Evolutionary conservation across 805 yeast species (phyloP).

Genomic region (Grigorovia humatica): DNA sequence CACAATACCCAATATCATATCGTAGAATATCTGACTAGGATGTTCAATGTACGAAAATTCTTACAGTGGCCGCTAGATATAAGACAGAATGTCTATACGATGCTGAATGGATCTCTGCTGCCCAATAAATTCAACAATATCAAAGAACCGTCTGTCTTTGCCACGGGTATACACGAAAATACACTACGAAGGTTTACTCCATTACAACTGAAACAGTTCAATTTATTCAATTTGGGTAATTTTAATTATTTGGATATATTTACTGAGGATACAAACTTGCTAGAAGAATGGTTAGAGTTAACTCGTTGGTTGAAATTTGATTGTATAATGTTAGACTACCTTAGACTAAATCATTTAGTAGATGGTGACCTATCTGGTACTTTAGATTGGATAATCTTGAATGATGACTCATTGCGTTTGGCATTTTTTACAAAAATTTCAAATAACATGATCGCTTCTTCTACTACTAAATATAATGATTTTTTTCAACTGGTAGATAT

Average conservation of each 20-base stretch:
- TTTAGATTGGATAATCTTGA: constrained; percentile 18
- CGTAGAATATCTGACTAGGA: constrained; percentile 1
- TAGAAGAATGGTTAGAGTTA: constrained; percentile 18
- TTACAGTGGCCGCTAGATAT: constrained; percentile 19
- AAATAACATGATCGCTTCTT: background rate
- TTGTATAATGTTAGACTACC: constrained; percentile 21
- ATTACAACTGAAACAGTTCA: constrained; percentile 3
- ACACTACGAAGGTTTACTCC: background rate
- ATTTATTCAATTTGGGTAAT: constrained; percentile 7
- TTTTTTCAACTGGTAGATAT: background rate
- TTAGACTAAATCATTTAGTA: constrained; percentile 19
- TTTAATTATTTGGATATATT: constrained; percentile 15
- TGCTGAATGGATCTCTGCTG: constrained; percentile 13
- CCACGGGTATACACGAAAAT: background rate
- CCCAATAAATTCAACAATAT: background rate
- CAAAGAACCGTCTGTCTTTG: background rate
- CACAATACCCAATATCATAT: constrained; percentile 12
- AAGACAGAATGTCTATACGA: constrained; percentile 17
- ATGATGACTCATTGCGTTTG: constrained; percentile 9
- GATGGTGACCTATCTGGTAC: constrained; percentile 16
- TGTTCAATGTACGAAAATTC: constrained; percentile 9
- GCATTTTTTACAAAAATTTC: constrained; percentile 16
- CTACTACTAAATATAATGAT: background rate
- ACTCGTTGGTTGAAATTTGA: constrained; percentile 23
- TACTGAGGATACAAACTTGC: constrained; percentile 15